Evolutionary conservation across 2,329 filamentous ascomycete genomes (phyloP).

Genomic region (Phaeomoniella chlamydospora): DNA sequence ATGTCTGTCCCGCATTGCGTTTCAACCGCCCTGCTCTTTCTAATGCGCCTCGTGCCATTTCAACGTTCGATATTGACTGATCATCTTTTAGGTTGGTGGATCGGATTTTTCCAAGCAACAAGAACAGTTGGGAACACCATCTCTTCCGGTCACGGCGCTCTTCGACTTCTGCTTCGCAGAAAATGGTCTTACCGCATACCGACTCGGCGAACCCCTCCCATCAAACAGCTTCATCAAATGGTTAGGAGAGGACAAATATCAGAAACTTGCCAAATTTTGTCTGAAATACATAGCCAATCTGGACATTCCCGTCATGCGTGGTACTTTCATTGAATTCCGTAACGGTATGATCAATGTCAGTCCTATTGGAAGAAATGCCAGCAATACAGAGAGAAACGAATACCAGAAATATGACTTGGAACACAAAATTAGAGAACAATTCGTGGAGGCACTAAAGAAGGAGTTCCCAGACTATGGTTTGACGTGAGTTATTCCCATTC

Average conservation of each 20-base stretch:
- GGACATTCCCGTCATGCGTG: slow-evolving; percentile 44
- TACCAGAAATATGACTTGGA: slow-evolving; percentile 71
- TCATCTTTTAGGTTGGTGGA: slow-evolving; percentile 51
- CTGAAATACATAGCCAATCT: slow-evolving; percentile 47
- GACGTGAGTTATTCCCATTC: slow-evolving; percentile 45
- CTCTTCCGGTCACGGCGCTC: slow-evolving; percentile 59
- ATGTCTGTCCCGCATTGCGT: slow-evolving; percentile 5
- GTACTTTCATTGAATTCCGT: slow-evolving; percentile 53
- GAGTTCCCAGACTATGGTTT: slow-evolving; percentile 72
- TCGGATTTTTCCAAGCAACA: slow-evolving; percentile 89
- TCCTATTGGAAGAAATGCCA: slow-evolving; percentile 66
- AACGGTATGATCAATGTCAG: slow-evolving; percentile 53
- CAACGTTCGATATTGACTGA: neutral
- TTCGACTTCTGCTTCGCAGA: slow-evolving; percentile 98
- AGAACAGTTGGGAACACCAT: slow-evolving; percentile 69
- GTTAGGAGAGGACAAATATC: slow-evolving; percentile 70
- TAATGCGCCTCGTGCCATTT: neutral
- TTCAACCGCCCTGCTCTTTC: neutral
- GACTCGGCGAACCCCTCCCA: slow-evolving; percentile 60
- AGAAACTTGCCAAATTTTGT: slow-evolving; percentile 43
- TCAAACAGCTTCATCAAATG: slow-evolving; percentile 80
- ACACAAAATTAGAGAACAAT: slow-evolving; percentile 59
- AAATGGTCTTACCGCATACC: slow-evolving; percentile 87
- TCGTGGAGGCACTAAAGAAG: slow-evolving; percentile 64
- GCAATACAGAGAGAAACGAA: slow-evolving; percentile 61